Conservation (phyloP, 805 yeast species). For the Candida montana region DNA sequence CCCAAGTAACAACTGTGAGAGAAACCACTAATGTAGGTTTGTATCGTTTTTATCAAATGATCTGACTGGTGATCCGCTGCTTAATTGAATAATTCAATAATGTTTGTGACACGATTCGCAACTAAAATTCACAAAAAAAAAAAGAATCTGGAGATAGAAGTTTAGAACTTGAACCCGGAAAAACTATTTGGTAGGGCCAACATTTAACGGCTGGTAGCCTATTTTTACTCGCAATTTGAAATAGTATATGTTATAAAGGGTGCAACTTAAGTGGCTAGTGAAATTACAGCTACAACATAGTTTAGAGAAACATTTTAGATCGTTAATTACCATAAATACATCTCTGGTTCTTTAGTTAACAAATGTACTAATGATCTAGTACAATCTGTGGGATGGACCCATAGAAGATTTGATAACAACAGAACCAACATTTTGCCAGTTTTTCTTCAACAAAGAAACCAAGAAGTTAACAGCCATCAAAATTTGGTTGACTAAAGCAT, state of each 20-base stretch:
- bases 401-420: constrained; percentile 97
- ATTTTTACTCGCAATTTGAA: too few species aligned
- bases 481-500: constrained; percentile 92
- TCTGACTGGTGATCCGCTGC: too few species aligned
- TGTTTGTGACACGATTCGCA: background rate
- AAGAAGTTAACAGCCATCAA: constrained; percentile 98
- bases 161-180: background rate
- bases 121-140: background rate
- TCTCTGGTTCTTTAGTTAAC: background rate
- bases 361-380: constrained; percentile 50
- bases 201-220: too few species aligned
- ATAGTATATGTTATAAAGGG: too few species aligned
- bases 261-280: too few species aligned
- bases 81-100: too few species aligned
- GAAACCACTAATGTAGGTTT: too few species aligned
- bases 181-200: background rate
- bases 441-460: constrained; percentile 98
- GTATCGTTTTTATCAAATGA: too few species aligned
- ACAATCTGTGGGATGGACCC: constrained; percentile 99
- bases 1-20: too few species aligned
- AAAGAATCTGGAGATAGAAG: background rate
- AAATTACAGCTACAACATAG: too few species aligned
- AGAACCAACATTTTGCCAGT: constrained; percentile 99
- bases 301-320: background rate
- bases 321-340: background rate